A percentile compares a stretch with the other conserved stretches of the same genome.
phyloP scores from a whole-genome alignment of 2,329 filamentous ascomycete genomes.

The Penicillium sp. region DNA sequence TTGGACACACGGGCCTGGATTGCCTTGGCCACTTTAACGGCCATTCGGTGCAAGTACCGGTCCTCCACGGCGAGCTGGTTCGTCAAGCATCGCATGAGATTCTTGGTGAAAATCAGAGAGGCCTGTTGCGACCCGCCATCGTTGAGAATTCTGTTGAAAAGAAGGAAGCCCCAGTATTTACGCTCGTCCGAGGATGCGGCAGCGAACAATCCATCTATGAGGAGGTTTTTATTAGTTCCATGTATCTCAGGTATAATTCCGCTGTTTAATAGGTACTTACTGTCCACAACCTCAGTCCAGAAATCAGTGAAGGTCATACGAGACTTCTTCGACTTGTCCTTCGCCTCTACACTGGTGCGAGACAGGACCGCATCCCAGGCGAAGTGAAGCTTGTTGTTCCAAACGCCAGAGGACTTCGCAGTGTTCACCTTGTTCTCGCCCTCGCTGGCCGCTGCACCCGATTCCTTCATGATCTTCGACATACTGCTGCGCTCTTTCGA shows the following conservation, averaged over 20 bases:
- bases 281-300: constrained; percentile 79
- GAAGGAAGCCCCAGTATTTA: constrained; percentile 83
- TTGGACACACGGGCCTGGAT: constrained; percentile 58
- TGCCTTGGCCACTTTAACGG: constrained; percentile 63
- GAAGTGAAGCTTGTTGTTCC: constrained; percentile 74
- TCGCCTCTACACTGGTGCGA: constrained; percentile 28
- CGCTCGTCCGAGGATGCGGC: constrained; percentile 73
- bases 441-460: constrained; percentile 26
- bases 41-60: constrained; percentile 69
- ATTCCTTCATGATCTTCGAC: constrained; percentile 69
- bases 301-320: constrained; percentile 58
- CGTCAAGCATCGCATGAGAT: constrained; percentile 70
- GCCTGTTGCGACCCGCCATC: constrained; percentile 44
- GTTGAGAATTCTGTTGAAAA: constrained; percentile 67
- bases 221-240: constrained; percentile 19
- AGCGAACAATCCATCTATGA: constrained; percentile 69
- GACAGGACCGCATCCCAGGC: constrained; percentile 74
- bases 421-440: constrained; percentile 24
- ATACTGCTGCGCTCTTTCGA: constrained; percentile 59
- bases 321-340: constrained; percentile 30
- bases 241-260: background rate
- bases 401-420: constrained; percentile 53
- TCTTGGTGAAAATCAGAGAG: constrained; percentile 65
- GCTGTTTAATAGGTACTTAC: constrained; percentile 43
- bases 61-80: constrained; percentile 73